These are phyloP conservation scores for Cystobasidium tubakii DNA, from an alignment of 768 basidiomycete genomes.

Conservation along the genomic window DNA sequence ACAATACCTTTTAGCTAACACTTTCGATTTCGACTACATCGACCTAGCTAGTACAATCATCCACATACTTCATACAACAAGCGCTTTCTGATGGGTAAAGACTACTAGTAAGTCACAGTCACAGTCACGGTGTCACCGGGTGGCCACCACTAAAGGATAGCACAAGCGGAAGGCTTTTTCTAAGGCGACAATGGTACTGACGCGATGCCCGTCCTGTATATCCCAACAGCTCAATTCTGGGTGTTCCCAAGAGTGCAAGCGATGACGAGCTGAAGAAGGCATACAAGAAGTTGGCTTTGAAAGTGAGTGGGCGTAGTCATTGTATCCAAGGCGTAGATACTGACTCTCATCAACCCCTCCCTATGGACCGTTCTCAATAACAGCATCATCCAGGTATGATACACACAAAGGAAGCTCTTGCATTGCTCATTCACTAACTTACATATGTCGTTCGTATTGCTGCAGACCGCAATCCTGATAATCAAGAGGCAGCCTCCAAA, in stretches of 20 bases:
- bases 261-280: conserved; percentile 84
- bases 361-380: conserved; percentile 63
- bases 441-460: neutral
- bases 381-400: conserved; percentile 10
- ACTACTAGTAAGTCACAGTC: conserved; percentile 23
- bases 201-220: neutral
- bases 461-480: conserved; percentile 74
- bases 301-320: conserved; percentile 11
- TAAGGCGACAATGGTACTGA: neutral
- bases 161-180: too few relatives aligned
- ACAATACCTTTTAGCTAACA: neutral
- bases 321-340: neutral
- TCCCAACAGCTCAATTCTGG: conserved; percentile 46
- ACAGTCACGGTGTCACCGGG: neutral
- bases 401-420: neutral
- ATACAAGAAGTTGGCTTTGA: conserved; percentile 72
- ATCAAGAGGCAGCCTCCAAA: conserved; percentile 73
- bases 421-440: neutral
- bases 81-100: conserved; percentile 14
- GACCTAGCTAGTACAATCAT: too few relatives aligned
- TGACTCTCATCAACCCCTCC: neutral
- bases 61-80: neutral
- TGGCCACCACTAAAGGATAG: too few relatives aligned
- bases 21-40: too few relatives aligned
- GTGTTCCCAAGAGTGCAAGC: conserved; percentile 63